Evolutionary conservation across 208 protist species (phyloP).

Genomic region (Balamuthia mandrillaris): DNA sequence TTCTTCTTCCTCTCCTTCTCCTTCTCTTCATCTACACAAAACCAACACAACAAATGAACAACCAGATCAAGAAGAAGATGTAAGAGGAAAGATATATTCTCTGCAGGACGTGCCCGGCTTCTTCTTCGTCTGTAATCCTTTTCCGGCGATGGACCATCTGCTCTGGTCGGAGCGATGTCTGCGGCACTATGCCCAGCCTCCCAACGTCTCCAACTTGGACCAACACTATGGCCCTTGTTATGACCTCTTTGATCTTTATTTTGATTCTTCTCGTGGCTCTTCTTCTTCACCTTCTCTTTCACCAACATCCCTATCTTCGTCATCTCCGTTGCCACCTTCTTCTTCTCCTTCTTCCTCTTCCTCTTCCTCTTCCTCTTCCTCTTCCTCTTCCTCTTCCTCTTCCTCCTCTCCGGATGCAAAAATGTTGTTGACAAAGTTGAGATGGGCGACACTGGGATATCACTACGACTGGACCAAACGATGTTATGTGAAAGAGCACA

Average conservation of each 20-base stretch:
- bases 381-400: background rate
- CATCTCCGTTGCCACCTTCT: background rate
- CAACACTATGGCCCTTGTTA: no score
- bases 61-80: no score
- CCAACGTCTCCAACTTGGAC: background rate
- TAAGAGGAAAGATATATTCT: no score
- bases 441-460: constrained; percentile 1
- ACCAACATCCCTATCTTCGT: background rate
- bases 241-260: no score
- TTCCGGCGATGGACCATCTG: background rate
- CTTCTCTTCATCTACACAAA: no score
- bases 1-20: no score
- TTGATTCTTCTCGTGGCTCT: no score
- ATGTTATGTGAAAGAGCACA: background rate
- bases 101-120: no score
- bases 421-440: background rate
- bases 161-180: background rate
- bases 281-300: background rate
- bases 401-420: background rate
- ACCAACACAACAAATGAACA: no score
- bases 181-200: background rate
- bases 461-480: constrained; percentile 32
- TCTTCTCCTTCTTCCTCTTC: background rate
- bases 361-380: background rate
- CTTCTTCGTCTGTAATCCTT: background rate